phyloP scores from a whole-genome alignment of 2,329 filamentous ascomycete species.

The Fusarium sp. region DNA sequence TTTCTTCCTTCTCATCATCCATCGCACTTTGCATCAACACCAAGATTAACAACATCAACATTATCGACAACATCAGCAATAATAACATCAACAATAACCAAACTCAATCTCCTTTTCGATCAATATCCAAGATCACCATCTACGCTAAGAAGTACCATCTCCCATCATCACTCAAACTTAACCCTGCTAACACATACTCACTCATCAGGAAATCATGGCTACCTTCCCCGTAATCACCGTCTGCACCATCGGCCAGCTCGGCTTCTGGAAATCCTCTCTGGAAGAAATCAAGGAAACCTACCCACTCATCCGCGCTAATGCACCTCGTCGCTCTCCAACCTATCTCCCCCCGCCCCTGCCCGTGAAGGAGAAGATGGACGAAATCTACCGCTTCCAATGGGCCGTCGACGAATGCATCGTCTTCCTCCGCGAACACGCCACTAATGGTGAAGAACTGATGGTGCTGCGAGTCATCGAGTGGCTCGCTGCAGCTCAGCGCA shows the following conservation, averaged over 20 bases:
- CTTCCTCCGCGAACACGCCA: not conserved
- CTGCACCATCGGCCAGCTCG: not conserved
- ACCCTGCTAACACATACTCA: not conserved
- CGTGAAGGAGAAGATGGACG: not conserved
- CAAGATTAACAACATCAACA: not conserved
- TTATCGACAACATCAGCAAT: too few species aligned
- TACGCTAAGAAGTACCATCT: not conserved
- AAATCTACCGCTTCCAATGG: fast-evolving
- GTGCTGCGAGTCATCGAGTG: not conserved
- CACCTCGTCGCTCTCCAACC: fast-evolving
- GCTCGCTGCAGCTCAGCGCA: not conserved
- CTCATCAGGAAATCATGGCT: not conserved
- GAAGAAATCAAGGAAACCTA: fast-evolving
- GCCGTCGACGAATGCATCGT: not conserved
- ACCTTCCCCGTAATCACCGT: not conserved
- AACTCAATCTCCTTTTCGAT: not conserved
- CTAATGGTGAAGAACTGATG: fast-evolving
- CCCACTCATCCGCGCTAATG: not conserved
- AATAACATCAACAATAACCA: not conserved
- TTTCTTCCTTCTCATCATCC: not conserved
- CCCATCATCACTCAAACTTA: not conserved
- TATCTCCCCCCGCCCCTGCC: not conserved
- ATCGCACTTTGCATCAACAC: not conserved
- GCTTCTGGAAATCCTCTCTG: not conserved
- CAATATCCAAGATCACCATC: not conserved